These are phyloP conservation scores for Dimocarpus longan DNA, from an alignment of 345 rosid species.

Conservation along the genomic window DNA sequence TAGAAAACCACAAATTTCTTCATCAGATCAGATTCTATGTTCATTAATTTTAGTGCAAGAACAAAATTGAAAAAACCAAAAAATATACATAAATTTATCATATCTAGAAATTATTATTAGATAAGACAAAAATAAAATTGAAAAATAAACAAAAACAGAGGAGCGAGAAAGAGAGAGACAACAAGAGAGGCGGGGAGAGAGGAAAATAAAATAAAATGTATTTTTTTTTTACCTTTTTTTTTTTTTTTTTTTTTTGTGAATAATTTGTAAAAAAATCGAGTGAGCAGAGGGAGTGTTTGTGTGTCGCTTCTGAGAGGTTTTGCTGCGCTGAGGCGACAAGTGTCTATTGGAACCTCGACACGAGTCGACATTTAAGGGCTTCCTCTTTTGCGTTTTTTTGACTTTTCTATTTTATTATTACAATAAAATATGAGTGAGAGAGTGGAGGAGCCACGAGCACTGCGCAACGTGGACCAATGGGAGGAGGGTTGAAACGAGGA, in stretches of 20 bases:
- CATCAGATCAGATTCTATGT: neutral
- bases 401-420: neutral
- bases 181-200: neutral
- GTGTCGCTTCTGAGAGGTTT: slow-evolving; percentile 38
- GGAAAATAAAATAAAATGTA: neutral
- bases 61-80: no score
- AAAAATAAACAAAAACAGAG: slow-evolving; percentile 1
- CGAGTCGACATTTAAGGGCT: slow-evolving; percentile 68
- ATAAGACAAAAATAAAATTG: neutral
- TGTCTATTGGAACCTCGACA: slow-evolving; percentile 65
- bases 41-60: neutral
- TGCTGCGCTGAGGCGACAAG: slow-evolving; percentile 70
- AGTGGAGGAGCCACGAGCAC: slow-evolving; percentile 27
- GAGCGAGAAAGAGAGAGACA: neutral
- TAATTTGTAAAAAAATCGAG: slow-evolving; percentile 23
- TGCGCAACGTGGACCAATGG: slow-evolving; percentile 63
- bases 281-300: neutral
- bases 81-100: neutral
- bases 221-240: slow-evolving; percentile 32
- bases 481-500: slow-evolving; percentile 30
- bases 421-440: slow-evolving; percentile 22
- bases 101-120: neutral
- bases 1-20: neutral
- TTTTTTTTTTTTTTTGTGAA: neutral
- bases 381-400: neutral